These are phyloP conservation scores for Saccharomyces pastorianus DNA, from an alignment of 1,139 yeast species.

Conservation along the genomic window DNA sequence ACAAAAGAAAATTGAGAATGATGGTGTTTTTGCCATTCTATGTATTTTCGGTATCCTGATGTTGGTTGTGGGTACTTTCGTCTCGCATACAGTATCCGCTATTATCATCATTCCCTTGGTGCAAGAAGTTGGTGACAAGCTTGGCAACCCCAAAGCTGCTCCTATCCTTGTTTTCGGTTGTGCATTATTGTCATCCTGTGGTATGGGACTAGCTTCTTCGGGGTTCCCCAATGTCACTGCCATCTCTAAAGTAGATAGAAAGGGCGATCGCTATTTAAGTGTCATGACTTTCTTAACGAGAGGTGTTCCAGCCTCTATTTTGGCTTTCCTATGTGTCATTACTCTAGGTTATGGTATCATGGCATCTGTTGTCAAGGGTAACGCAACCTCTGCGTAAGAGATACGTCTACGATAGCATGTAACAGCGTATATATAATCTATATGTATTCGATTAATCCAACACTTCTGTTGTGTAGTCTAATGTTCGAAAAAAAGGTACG, in stretches of 20 bases:
- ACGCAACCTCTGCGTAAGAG: conserved; percentile 3
- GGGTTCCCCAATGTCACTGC: conserved; percentile 81
- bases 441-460: background rate
- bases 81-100: conserved; percentile 72
- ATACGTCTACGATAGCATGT: background rate
- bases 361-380: conserved; percentile 34
- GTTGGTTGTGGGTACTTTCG: conserved; percentile 64
- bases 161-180: conserved; percentile 58
- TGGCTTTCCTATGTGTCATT: conserved; percentile 49
- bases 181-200: conserved; percentile 61
- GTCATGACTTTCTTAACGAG: conserved; percentile 59
- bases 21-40: conserved; percentile 51
- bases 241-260: conserved; percentile 63
- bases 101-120: conserved; percentile 64
- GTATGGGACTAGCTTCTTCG: conserved; percentile 71
- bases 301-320: conserved; percentile 59
- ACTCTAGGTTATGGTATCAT: conserved; percentile 63
- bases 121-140: conserved; percentile 54
- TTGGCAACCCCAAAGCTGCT: conserved; percentile 43
- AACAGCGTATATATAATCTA: background rate
- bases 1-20: conserved; percentile 48
- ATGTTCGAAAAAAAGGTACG: background rate
- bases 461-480: background rate
- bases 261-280: conserved; percentile 59
- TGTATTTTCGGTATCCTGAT: conserved; percentile 60